Percentiles rank a stretch among this genome's conserved stretches.
Conservation (phyloP, 805 yeast genomes). For the Cyberlindnera suaveolens region DNA sequence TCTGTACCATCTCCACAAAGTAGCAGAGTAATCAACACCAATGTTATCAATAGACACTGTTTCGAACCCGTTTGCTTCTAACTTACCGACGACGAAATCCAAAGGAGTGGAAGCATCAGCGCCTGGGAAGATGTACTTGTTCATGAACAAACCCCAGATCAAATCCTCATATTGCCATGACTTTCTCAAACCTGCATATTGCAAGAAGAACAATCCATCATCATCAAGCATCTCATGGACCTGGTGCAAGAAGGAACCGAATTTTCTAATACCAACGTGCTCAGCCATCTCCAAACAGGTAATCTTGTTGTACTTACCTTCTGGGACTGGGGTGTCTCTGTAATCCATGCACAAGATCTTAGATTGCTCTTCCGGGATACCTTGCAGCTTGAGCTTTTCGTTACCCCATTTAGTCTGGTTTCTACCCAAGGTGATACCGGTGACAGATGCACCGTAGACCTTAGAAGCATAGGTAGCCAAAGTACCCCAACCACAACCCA, state of each 20-base stretch:
- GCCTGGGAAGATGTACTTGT: constrained; percentile 94
- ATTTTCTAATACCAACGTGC: constrained; percentile 90
- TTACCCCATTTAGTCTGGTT: constrained; percentile 92
- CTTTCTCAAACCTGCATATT: constrained; percentile 87
- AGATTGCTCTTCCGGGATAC: constrained; percentile 62
- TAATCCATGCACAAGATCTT: constrained; percentile 78
- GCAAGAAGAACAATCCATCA: constrained; percentile 82
- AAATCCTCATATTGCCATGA: constrained; percentile 93
- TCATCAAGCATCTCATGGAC: constrained; percentile 85
- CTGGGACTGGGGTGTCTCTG: constrained; percentile 81
- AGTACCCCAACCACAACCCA: constrained; percentile 98
- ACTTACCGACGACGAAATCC: constrained; percentile 67
- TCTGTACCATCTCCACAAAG: constrained; percentile 91
- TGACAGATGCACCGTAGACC: constrained; percentile 77
- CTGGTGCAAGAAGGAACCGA: constrained; percentile 67
- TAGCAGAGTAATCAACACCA: constrained; percentile 89
- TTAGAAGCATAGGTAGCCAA: constrained; percentile 78
- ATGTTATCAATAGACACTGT: constrained; percentile 77
- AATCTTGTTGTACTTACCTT: constrained; percentile 70
- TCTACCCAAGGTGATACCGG: constrained; percentile 85
- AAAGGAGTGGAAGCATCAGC: constrained; percentile 95
- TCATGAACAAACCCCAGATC: constrained; percentile 93
- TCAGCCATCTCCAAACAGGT: constrained; percentile 94
- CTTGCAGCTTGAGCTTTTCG: constrained; percentile 58
- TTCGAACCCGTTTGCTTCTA: constrained; percentile 85